A percentile compares a stretch with the other conserved stretches of the same genome.
Conservation (phyloP, 306 rosid genomes). For the Delonix regia region DNA sequence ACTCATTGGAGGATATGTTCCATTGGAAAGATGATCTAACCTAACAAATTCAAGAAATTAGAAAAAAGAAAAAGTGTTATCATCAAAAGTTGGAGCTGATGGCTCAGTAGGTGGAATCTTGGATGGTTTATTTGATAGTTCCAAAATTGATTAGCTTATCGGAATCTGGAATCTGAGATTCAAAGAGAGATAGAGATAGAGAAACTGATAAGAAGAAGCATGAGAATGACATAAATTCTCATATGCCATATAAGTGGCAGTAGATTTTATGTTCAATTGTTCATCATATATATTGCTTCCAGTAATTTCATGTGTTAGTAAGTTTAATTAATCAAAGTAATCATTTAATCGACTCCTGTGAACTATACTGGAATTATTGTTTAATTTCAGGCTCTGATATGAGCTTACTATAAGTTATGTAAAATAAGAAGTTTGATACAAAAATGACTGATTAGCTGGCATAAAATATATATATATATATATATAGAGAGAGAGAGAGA, state of each 20-base stretch:
- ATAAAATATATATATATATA: no score
- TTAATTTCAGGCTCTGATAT: background rate
- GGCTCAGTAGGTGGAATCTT: slow-evolving; percentile 36
- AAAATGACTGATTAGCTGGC: background rate
- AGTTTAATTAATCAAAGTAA: no score
- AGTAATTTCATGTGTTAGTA: no score
- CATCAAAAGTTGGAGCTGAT: background rate
- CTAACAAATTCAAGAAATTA: background rate
- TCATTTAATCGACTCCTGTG: background rate
- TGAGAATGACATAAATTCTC: background rate
- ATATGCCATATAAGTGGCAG: no score
- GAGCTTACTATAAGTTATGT: background rate
- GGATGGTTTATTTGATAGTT: slow-evolving; percentile 1
- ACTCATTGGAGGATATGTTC: slow-evolving; percentile 6
- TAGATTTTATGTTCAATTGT: no score
- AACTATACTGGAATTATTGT: background rate
- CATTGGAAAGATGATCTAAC: background rate
- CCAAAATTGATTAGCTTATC: background rate
- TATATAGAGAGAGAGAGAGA: no score
- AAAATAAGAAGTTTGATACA: background rate
- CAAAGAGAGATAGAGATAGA: slow-evolving; percentile 1
- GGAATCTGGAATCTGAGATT: slow-evolving; percentile 17
- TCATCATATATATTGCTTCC: no score
- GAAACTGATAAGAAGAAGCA: background rate
- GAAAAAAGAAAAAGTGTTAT: background rate